Evolutionary conservation across 2,329 filamentous ascomycete genomes (phyloP), one percentile per base, ranked within the genome.

Genomic region (Trichoderma arundinaceum): DNA sequence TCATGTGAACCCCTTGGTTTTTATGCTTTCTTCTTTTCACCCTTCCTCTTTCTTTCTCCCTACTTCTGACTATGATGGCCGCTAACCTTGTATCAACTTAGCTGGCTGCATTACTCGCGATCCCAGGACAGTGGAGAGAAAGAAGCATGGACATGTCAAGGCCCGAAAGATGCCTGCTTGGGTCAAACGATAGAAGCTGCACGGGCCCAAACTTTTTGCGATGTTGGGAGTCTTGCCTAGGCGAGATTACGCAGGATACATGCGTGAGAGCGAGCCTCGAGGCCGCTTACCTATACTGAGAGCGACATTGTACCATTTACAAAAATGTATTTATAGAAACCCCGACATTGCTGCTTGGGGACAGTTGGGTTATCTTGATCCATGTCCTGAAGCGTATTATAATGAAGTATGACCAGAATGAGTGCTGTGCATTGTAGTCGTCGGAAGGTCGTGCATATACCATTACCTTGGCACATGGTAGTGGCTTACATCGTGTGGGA

Each of bases 151-250:
- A 72, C 92, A 92, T 75, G 80, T 96, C 81, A 99, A 99, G 86
- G 94, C 95, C 66, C 91, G 95, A 81, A 99, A 99, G 88, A 96
- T 91, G 88, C 94, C 94, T 67, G 87, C 95, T 73, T 99, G 96
- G 95, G 94, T 98, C 85, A 98, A 97, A 88, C 81, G 86, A 81
- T 88, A 83, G 60, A 54, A 32, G 32, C 56, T 54, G 33, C 6
- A 28, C 46, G 51, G 52, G 19, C 44, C 33, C 38, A 28, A 32
- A 48, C 49, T 22, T 48, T 22, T 32, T 49, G 53, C 49, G 53
- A 32, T 59, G 46, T 66, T 63, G 33, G 43, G 32, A 58, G 22
- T 39, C 52, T 33, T 52, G 52, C 41, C 13, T 54, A 52, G 38
- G 59, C 65, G 53, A 59, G 65, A 59, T 66, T 58, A 56, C 53